These are phyloP conservation scores for Hypericum perforatum DNA, from an alignment of 345 rosid species.

Conservation along the genomic window DNA sequence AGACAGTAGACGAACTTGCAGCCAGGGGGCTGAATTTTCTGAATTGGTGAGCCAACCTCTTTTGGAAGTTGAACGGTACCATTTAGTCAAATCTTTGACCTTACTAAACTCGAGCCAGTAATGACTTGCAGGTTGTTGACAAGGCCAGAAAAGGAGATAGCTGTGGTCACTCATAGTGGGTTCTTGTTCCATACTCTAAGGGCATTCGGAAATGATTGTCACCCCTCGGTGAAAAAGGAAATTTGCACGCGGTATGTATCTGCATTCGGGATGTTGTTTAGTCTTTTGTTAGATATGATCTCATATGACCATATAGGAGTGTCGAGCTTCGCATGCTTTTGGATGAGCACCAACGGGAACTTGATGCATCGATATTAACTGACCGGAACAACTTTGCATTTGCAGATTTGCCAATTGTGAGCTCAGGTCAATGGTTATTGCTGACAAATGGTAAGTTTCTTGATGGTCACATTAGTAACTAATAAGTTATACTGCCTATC, in stretches of 20 bases:
- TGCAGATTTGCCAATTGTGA: conserved; percentile 94
- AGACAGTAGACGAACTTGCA: conserved; percentile 39
- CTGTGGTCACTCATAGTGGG: neutral
- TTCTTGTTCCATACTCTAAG: conserved; percentile 3
- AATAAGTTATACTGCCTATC: neutral
- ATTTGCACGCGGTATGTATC: neutral
- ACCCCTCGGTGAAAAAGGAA: neutral
- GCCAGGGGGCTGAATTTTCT: conserved; percentile 50
- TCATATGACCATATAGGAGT: too few relatives aligned
- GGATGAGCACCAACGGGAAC: too few relatives aligned
- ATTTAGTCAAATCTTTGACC: conserved; percentile 8
- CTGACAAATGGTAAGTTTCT: conserved; percentile 47
- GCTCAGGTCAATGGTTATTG: conserved; percentile 87
- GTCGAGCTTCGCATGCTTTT: too few relatives aligned
- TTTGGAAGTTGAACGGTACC: conserved; percentile 14
- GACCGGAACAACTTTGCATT: conserved; percentile 7
- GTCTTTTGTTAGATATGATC: too few relatives aligned
- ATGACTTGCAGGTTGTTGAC: conserved; percentile 5
- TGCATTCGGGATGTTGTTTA: too few relatives aligned
- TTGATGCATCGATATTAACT: too few relatives aligned
- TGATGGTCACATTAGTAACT: too few relatives aligned
- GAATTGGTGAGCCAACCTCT: conserved; percentile 31
- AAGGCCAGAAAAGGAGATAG: conserved; percentile 3
- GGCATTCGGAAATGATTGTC: neutral
- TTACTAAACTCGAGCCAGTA: neutral